phyloP scores from a whole-genome alignment of 257 asterid genomes.

The Eucommia ulmoides region DNA sequence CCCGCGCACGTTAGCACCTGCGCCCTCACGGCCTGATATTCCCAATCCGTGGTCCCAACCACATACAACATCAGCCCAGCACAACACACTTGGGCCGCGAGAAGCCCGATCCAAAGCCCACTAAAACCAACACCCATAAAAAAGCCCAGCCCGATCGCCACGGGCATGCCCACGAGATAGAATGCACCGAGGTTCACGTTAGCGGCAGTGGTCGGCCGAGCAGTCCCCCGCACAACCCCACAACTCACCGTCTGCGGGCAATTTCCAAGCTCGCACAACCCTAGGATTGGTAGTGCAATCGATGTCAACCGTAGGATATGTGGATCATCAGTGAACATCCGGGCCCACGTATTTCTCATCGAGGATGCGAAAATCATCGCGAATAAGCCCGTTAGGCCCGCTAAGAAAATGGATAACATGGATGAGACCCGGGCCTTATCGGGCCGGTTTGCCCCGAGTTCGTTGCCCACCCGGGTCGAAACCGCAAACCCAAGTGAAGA shows the following conservation, averaged over 20 bases:
- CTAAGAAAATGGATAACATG: slow-evolving; percentile 21
- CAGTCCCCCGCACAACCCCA: slow-evolving; percentile 77
- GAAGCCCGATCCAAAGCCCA: slow-evolving; percentile 78
- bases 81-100: slow-evolving; percentile 68
- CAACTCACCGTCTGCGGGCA: slow-evolving; percentile 88
- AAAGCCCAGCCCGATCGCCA: slow-evolving; percentile 61
- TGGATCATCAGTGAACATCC: slow-evolving; percentile 43
- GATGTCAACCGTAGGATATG: slow-evolving; percentile 47
- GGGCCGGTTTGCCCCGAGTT: slow-evolving; percentile 68
- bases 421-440: slow-evolving; percentile 47
- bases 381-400: slow-evolving; percentile 47
- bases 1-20: slow-evolving; percentile 61
- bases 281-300: slow-evolving; percentile 56
- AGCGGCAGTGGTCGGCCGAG: slow-evolving; percentile 66
- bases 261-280: slow-evolving; percentile 80
- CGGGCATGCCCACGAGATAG: slow-evolving; percentile 75
- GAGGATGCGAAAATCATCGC: slow-evolving; percentile 45
- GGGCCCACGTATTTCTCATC: slow-evolving; percentile 41
- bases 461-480: slow-evolving; percentile 72
- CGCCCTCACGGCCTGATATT: slow-evolving; percentile 53
- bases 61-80: slow-evolving; percentile 75
- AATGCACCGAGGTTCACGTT: slow-evolving; percentile 77
- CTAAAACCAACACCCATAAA: slow-evolving; percentile 39
- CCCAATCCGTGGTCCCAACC: slow-evolving; percentile 71
- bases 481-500: slow-evolving; percentile 62